Conservation (phyloP, 2,329 filamentous ascomycete genomes). For the Gnomoniopsis sp. region DNA sequence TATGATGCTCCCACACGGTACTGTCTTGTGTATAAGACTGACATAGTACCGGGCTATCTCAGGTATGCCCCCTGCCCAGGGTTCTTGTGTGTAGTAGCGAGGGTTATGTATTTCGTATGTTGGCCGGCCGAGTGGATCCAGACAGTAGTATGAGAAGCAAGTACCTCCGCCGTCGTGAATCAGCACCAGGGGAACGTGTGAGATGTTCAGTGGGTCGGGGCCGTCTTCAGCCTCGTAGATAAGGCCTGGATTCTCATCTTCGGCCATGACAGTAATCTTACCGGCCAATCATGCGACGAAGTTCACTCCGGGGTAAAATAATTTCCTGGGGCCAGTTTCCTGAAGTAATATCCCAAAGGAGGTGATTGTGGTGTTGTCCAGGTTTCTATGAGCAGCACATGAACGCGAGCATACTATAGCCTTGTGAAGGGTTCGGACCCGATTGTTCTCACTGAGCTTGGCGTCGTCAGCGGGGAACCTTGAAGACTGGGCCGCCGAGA, state of each 20-base stretch:
- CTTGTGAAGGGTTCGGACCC: too few species aligned
- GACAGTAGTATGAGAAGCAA: conserved; percentile 53
- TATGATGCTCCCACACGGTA: conserved; percentile 39
- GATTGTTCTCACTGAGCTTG: too few species aligned
- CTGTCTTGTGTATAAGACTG: conserved; percentile 36
- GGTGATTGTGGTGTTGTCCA: too few species aligned
- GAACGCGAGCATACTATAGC: too few species aligned
- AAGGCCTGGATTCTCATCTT: conserved; percentile 11
- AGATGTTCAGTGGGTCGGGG: background rate
- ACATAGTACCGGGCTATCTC: conserved; percentile 54
- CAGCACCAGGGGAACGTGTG: conserved; percentile 44
- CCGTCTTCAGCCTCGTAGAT: conserved; percentile 15
- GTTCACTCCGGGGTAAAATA: background rate
- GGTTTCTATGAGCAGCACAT: too few species aligned
- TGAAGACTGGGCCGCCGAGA: too few species aligned
- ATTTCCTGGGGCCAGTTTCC: too few species aligned
- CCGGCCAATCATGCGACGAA: background rate
- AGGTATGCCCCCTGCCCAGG: conserved; percentile 48
- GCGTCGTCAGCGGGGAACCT: too few species aligned
- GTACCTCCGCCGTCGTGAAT: conserved; percentile 62
- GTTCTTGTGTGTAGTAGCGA: conserved; percentile 41
- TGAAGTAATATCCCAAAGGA: too few species aligned
- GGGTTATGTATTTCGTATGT: conserved; percentile 56
- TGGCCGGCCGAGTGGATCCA: conserved; percentile 44
- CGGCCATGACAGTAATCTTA: background rate